Conservation (phyloP, 768 basidiomycete species). For the Tulasnella sp. region DNA sequence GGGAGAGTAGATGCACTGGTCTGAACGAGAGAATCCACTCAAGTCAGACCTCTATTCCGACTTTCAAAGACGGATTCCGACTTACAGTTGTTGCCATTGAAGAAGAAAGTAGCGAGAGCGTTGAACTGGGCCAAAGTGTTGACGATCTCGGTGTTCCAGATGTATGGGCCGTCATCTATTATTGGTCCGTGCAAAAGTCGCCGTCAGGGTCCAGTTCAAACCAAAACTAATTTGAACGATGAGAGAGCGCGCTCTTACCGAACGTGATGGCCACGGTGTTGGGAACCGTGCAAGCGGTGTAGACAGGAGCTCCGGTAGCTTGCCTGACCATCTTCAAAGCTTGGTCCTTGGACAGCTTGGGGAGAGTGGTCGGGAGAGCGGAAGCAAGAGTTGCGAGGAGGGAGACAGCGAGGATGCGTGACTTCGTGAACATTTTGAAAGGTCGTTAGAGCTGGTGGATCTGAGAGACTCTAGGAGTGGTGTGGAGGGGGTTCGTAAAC, state of each 20-base stretch:
- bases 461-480: not conserved
- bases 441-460: not conserved
- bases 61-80: not conserved
- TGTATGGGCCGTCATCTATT: slow-evolving; percentile 30
- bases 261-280: not conserved
- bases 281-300: not conserved
- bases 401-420: not conserved
- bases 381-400: not conserved
- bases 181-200: not conserved
- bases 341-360: not conserved
- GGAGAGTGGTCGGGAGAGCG: not conserved
- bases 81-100: slow-evolving; percentile 4
- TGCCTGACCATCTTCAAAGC: not conserved
- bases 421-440: not conserved
- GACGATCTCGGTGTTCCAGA: slow-evolving; percentile 22
- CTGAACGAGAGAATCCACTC: not conserved
- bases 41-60: not conserved
- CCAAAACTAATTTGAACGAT: not conserved
- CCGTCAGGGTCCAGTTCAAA: slow-evolving; percentile 1
- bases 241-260: not conserved
- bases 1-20: not conserved
- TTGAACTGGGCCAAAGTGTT: slow-evolving; percentile 1
- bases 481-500: not conserved
- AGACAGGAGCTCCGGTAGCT: too few relatives aligned
- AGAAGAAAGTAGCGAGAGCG: slow-evolving; percentile 27